Evolutionary conservation across 768 basidiomycete species (phyloP), one percentile per base, ranked within the genome.

Genomic region (Coprinellus micaceus): DNA sequence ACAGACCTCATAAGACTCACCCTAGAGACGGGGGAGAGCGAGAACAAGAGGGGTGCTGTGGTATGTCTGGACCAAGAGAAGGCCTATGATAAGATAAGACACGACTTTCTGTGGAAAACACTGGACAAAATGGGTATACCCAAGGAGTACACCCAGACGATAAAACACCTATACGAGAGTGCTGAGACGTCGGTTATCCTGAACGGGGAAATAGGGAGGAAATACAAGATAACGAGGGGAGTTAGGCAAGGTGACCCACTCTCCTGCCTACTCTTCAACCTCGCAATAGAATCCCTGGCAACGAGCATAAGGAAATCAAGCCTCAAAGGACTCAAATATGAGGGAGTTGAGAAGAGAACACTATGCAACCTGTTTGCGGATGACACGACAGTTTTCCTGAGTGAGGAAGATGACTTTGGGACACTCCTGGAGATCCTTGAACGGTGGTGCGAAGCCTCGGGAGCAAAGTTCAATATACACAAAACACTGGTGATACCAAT

Each of bases 401-500:
- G 60, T 2, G 61, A 67, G 33, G 6, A 55, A 0, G 74, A 78
- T 45, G 49, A 61, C 5, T 69, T 68, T 7, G 43, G 46, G 0
- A 55, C 53, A 0, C 65, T 80, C 0, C 30, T 60, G 2, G 0
- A 25, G 0, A 63, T 77, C 1, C 73, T 79, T 0, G 24, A 65
- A 0, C 28, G 39, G 0, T 81, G 79, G 79, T 81, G 74, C 54
- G 17, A 13, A 0, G 74, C 69, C 3, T 73, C 74, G 7, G 61
- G 68, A 0, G 78, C 77, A 0, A 74, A 71, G 39, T 81, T 79
- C 59, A 81, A 79, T 51, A 54, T 62, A 0, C 45, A 52, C 0
- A 81, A 81, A 59, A 79, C 77, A 0, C 68, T 72, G 30, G 58
- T 76, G 0, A 64, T 78, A 1, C 75, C 73, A 0, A 61, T 76